Base-by-base conservation (phyloP, 371 early-diverging fungal species). In the Mucor indicus region DNA sequence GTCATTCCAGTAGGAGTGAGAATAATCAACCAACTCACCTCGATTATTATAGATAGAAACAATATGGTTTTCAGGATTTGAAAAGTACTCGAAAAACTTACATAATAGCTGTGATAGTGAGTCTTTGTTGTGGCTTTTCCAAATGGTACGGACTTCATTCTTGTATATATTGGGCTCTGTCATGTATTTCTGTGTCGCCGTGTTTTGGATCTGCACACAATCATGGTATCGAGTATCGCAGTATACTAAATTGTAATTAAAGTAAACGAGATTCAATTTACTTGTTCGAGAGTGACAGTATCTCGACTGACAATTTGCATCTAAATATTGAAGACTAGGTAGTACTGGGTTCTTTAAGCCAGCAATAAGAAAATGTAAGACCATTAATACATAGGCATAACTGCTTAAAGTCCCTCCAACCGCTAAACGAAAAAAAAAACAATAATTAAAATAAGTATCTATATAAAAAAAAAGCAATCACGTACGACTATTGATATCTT, bases 11-110 rank as follows among this genome's bases (percentile, higher is more conserved):
- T 5, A 83, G 82, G 19, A 60, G 64, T 16, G 83, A 57, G 17
- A 81, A 55, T 24, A 71, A 72, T 23, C 35, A 15, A 81, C 73
- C 22, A 83, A n/a, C 80, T 15, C 58, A 30, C 29, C 60, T 30
- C 7, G 57, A 50, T 48, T 79, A 6, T 38, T 15, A 7, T 49
- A 29, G 13, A 50, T 48, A 2, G 56, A 55, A 0, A 55, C 19
- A 1, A 15, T 10, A 21, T 30, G 23, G 79, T 57, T 49, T 69
- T 53, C 39, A 83, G 79, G 19, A 68, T 71, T 40, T 57, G 57
- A 21, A 75, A 83, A 59, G 67, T 74, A 67, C 12, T 64, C 62
- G 55, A 86, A 87, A 44, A 90, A 90, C 4, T 62, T 66, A 31
- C 69, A 63, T 10, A 90, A 46, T 1, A 90, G 69, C 8, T 43